Evolutionary conservation across 768 basidiomycete genomes (phyloP).

Genomic region (Lentinula guzmanii): DNA sequence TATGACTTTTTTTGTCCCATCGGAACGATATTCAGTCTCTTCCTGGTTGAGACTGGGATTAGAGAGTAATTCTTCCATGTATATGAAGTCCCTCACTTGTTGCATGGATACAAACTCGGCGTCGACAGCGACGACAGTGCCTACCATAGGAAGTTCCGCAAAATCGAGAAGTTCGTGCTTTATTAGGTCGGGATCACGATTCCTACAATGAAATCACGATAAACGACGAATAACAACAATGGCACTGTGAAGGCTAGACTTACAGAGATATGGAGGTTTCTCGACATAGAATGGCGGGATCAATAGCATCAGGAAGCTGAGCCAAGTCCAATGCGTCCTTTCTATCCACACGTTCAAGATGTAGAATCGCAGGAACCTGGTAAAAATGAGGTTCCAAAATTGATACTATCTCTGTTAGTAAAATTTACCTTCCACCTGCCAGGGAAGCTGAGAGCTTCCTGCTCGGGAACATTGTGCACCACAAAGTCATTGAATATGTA

Average conservation of each 20-base stretch:
- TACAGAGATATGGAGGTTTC: constrained; percentile 89
- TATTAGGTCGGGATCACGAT: constrained; percentile 65
- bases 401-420: background rate
- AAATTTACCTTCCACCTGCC: constrained; percentile 82
- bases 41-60: constrained; percentile 43
- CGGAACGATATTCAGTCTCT: constrained; percentile 91
- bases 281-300: constrained; percentile 68
- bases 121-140: constrained; percentile 90
- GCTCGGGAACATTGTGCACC: constrained; percentile 77
- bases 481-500: constrained; percentile 96
- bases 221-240: background rate
- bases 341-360: constrained; percentile 73
- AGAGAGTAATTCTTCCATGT: background rate
- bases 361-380: constrained; percentile 85
- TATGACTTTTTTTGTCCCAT: constrained; percentile 89
- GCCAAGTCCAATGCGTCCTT: constrained; percentile 54
- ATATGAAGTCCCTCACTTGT: constrained; percentile 43
- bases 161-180: constrained; percentile 70
- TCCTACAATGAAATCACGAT: constrained; percentile 33
- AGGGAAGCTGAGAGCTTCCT: constrained; percentile 84
- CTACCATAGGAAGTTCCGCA: constrained; percentile 79
- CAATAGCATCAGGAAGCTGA: constrained; percentile 57
- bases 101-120: constrained; percentile 98
- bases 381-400: constrained; percentile 13
- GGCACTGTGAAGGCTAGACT: background rate